phyloP scores from a whole-genome alignment of 257 asterid genomes.

The Schizonepeta tenuifolia region DNA sequence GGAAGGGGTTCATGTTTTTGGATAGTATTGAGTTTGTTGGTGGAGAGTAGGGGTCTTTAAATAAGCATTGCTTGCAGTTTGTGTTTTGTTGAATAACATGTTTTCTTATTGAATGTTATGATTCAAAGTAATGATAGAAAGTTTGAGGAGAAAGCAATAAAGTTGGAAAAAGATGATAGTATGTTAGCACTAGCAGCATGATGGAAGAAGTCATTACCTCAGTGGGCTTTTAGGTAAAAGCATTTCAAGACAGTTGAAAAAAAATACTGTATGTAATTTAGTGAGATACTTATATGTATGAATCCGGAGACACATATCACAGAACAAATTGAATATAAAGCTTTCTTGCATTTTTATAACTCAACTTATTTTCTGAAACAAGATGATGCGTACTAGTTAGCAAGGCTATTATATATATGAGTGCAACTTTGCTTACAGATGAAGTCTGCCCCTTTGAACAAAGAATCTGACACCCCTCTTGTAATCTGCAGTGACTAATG shows the following conservation, averaged over 20 bases:
- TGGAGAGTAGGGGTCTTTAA: conserved; percentile 8
- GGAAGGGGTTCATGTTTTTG: conserved; percentile 35
- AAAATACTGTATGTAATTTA: background rate
- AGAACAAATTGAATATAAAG: background rate
- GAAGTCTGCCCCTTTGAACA: conserved; percentile 5
- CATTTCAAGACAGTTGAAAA: background rate
- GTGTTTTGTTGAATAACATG: background rate
- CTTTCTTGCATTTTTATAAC: background rate
- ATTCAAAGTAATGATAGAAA: conserved; percentile 9
- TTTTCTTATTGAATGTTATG: conserved; percentile 18
- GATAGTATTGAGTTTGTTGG: background rate
- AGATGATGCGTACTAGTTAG: background rate
- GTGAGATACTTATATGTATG: background rate
- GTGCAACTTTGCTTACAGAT: background rate
- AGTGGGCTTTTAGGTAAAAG: conserved; percentile 22
- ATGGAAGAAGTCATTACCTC: conserved; percentile 9
- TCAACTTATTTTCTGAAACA: background rate
- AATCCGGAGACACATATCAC: background rate
- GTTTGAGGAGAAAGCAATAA: conserved; percentile 19
- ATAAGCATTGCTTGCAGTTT: background rate
- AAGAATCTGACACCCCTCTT: background rate
- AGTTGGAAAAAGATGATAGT: background rate
- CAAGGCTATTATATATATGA: background rate
- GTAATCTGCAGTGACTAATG: background rate
- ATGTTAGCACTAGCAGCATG: conserved; percentile 4